Conservation (phyloP, 2,329 filamentous ascomycete genomes). For the Aspergillus unguis region DNA sequence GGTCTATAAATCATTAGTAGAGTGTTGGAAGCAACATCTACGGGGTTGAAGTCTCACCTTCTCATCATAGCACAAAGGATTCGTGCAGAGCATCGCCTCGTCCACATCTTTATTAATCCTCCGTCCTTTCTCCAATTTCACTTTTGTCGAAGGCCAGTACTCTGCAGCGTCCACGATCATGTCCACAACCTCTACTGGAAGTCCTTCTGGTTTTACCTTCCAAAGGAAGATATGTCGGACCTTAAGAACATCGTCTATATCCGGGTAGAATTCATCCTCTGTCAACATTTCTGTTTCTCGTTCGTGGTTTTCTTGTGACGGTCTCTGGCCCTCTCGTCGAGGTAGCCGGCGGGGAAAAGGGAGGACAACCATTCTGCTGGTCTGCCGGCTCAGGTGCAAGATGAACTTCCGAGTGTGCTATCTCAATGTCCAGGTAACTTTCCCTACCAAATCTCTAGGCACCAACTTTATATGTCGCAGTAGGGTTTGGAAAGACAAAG, state of each 20-base stretch:
- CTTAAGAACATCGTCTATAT: constrained; percentile 32
- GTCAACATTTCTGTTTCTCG: neutral
- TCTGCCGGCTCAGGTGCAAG: too few relatives aligned
- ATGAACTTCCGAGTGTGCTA: too few relatives aligned
- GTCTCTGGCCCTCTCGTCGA: neutral
- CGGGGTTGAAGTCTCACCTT: constrained; percentile 14
- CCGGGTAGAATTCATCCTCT: constrained; percentile 25
- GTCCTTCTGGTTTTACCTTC: constrained; percentile 14
- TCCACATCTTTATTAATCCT: constrained; percentile 32
- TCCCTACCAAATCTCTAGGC: neutral
- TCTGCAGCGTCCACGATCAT: constrained; percentile 40
- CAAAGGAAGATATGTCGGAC: constrained; percentile 32
- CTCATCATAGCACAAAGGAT: constrained; percentile 35
- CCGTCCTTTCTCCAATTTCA: constrained; percentile 18
- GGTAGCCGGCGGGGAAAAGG: neutral
- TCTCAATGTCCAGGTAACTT: neutral
- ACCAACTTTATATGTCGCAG: neutral
- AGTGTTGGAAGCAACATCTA: neutral
- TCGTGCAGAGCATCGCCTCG: constrained; percentile 33
- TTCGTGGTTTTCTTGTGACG: too few relatives aligned
- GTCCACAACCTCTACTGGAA: constrained; percentile 40
- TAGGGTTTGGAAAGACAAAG: too few relatives aligned
- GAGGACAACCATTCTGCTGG: neutral
- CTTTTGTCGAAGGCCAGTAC: constrained; percentile 31
- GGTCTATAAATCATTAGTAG: constrained; percentile 11